Percentiles rank a stretch among this genome's conserved stretches.
These are phyloP conservation scores for Chytriomyces confervae DNA, from an alignment of 192 early-diverging fungal species.

Conservation along the genomic window DNA sequence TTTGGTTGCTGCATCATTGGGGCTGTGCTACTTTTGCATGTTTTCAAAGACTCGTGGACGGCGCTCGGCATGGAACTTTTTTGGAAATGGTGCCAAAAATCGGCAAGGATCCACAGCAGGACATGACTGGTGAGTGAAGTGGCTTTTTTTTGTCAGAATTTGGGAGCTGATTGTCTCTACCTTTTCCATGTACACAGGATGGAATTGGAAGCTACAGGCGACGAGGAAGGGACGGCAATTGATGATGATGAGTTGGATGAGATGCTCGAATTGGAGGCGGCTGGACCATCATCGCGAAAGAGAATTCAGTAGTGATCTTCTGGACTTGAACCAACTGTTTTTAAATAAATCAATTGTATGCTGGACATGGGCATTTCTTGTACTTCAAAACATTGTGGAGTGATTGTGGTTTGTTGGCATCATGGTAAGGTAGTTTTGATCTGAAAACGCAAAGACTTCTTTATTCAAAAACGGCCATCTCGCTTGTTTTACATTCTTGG, in stretches of 20 bases:
- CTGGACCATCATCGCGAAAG: not conserved
- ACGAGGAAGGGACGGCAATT: conserved; percentile 1
- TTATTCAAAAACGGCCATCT: too few species aligned
- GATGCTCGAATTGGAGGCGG: conserved; percentile 12
- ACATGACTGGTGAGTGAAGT: not conserved
- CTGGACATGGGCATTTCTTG: too few species aligned
- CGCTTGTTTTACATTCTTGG: conserved; percentile 5
- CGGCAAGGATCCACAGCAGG: not conserved
- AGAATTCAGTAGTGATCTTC: too few species aligned
- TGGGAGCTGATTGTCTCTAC: not conserved
- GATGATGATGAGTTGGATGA: conserved; percentile 28
- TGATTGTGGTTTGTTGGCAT: too few species aligned
- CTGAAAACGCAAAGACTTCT: too few species aligned
- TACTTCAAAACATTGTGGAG: too few species aligned
- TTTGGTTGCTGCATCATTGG: not conserved
- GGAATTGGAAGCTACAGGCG: not conserved
- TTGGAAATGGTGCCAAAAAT: not conserved
- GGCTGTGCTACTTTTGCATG: not conserved
- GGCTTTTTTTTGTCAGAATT: not conserved
- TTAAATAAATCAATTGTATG: too few species aligned
- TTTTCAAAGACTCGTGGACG: not conserved
- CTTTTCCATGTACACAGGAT: not conserved
- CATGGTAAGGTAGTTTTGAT: too few species aligned
- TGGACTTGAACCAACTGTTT: too few species aligned
- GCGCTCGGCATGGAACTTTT: not conserved